Conservation (phyloP, 345 rosid genomes). For the Eucalyptus albens region DNA sequence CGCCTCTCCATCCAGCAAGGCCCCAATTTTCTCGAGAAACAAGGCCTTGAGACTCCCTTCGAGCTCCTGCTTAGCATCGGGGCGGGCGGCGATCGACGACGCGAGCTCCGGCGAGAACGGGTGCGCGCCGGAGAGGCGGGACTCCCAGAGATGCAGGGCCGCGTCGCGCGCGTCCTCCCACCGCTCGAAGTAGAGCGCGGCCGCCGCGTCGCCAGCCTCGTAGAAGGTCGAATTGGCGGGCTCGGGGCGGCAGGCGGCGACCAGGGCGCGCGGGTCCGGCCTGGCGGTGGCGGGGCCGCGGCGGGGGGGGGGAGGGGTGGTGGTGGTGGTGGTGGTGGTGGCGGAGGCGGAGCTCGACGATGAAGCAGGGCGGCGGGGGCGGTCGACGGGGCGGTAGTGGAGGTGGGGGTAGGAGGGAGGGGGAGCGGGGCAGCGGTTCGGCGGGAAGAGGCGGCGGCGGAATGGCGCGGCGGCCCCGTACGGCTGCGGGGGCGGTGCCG, state of each 20-base stretch:
- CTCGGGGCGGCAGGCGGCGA: neutral
- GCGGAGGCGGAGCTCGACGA: neutral
- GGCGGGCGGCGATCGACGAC: slow-evolving; percentile 9
- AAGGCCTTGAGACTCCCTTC: slow-evolving; percentile 12
- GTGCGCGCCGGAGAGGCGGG: neutral
- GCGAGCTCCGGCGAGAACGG: neutral
- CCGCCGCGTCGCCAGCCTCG: neutral
- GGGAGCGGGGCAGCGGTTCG: neutral
- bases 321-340: neutral
- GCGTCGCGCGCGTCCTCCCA: slow-evolving; percentile 6
- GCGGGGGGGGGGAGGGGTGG: neutral
- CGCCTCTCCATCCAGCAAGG: slow-evolving; percentile 24
- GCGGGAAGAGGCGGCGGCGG: neutral
- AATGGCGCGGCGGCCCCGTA: neutral
- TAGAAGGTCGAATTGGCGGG: neutral
- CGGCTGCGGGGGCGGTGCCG: neutral
- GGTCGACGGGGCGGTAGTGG: neutral
- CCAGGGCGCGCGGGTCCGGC: neutral
- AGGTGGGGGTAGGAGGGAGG: neutral
- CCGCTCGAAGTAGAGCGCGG: neutral
- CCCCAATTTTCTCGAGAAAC: slow-evolving; percentile 18
- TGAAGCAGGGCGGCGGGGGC: neutral
- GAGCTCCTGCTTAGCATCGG: slow-evolving; percentile 31
- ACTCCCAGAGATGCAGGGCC: neutral
- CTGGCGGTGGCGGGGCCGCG: neutral